Percentiles rank a stretch among this genome's conserved stretches.
Conservation (phyloP, 2,329 filamentous ascomycete species). For the Ilyonectria sp. region DNA sequence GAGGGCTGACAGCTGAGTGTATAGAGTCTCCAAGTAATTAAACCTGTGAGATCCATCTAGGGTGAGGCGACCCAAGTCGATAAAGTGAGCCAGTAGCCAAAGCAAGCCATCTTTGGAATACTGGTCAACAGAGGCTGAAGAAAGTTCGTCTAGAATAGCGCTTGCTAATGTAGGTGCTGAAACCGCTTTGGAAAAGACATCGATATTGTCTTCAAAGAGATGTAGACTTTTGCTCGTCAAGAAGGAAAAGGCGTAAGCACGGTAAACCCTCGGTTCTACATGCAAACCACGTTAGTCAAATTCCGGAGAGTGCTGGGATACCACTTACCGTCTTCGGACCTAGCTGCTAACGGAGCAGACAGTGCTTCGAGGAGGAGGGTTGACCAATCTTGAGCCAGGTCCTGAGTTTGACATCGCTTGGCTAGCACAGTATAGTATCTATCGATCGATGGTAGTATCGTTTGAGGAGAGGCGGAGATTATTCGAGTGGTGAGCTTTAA, state of each 20-base stretch:
- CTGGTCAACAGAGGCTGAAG: slow-evolving; percentile 41
- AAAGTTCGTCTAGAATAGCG: slow-evolving; percentile 57
- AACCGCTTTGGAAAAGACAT: slow-evolving; percentile 55
- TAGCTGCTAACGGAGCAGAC: slow-evolving; percentile 47
- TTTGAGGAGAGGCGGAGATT: slow-evolving; percentile 36
- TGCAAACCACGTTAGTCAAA: slow-evolving; percentile 22
- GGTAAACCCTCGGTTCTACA: slow-evolving; percentile 35
- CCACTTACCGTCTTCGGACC: slow-evolving; percentile 39
- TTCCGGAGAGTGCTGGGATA: no score
- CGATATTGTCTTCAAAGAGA: slow-evolving; percentile 59
- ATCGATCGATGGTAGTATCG: slow-evolving; percentile 44
- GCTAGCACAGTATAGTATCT: slow-evolving; percentile 60
- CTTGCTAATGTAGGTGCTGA: slow-evolving; percentile 58
- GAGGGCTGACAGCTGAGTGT: slow-evolving; percentile 67
- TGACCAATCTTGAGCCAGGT: slow-evolving; percentile 36
- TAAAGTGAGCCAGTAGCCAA: slow-evolving; percentile 78
- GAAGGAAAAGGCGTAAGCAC: slow-evolving; percentile 46
- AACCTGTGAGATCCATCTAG: slow-evolving; percentile 53
- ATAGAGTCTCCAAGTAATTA: slow-evolving; percentile 66
- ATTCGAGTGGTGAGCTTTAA: slow-evolving; percentile 56
- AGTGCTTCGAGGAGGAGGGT: slow-evolving; percentile 49
- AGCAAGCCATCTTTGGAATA: slow-evolving; percentile 63
- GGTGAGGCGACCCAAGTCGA: slow-evolving; percentile 67
- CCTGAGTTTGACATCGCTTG: slow-evolving; percentile 50
- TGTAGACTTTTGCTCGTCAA: slow-evolving; percentile 50